Evolutionary conservation across 2,329 filamentous ascomycete genomes (phyloP).

Genomic region (Hysterium pulicare): DNA sequence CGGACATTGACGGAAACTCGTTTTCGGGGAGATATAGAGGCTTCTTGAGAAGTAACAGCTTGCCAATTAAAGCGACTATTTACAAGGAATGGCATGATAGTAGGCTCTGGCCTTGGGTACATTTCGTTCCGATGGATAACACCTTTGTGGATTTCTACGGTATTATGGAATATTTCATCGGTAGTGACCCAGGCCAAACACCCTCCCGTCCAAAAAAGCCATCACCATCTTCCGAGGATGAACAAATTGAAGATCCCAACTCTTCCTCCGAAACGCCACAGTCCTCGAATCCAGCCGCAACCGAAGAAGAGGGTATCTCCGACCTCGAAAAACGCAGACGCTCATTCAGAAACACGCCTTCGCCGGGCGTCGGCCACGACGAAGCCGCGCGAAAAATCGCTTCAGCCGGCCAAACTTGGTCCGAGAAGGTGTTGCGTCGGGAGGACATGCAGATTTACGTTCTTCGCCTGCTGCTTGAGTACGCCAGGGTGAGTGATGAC

Average conservation of each 20-base stretch:
- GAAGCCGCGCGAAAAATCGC: slow-evolving; percentile 62
- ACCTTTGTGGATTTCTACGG: slow-evolving; percentile 69
- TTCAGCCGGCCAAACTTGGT: slow-evolving; percentile 63
- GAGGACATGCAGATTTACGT: slow-evolving; percentile 75
- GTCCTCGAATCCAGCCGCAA: no score
- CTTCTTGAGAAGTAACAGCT: slow-evolving; percentile 63
- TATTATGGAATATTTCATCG: slow-evolving; percentile 72
- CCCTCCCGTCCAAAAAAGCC: background rate
- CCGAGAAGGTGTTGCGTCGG: slow-evolving; percentile 61
- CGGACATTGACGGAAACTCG: slow-evolving; percentile 68
- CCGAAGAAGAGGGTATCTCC: background rate
- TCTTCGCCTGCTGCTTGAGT: slow-evolving; percentile 53
- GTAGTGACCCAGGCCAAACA: slow-evolving; percentile 45
- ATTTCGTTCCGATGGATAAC: slow-evolving; percentile 78
- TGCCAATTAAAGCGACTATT: slow-evolving; percentile 73
- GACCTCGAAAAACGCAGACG: slow-evolving; percentile 1
- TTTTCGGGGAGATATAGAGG: slow-evolving; percentile 35
- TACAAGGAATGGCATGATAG: slow-evolving; percentile 77
- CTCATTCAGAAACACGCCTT: background rate
- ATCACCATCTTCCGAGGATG: background rate
- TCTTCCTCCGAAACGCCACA: slow-evolving; percentile 5
- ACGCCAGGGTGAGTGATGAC: slow-evolving; percentile 42
- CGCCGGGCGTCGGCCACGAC: slow-evolving; percentile 52
- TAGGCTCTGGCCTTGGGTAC: slow-evolving; percentile 68
- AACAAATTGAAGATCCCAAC: slow-evolving; percentile 1